phyloP scores from a whole-genome alignment of 164 flowering plant genomes.

The Protea cynaroides region DNA sequence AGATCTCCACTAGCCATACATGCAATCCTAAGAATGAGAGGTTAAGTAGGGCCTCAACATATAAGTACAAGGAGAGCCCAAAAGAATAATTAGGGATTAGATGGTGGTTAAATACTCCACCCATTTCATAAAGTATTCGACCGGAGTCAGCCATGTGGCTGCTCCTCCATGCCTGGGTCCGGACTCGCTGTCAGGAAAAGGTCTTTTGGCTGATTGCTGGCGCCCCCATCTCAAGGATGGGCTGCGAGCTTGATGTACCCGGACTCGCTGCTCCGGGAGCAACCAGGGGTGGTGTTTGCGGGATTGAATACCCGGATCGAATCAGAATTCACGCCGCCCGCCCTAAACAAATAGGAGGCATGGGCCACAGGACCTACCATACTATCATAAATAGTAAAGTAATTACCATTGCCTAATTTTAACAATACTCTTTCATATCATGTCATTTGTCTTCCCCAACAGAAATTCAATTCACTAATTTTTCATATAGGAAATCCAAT shows the following conservation, averaged over 20 bases:
- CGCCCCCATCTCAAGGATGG: too few species aligned
- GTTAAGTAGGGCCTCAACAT: slow-evolving; percentile 35
- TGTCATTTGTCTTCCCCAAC: slow-evolving; percentile 55
- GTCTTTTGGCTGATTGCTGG: too few species aligned
- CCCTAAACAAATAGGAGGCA: too few species aligned
- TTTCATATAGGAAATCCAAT: slow-evolving; percentile 1
- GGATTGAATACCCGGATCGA: too few species aligned
- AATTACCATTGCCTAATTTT: slow-evolving; percentile 41
- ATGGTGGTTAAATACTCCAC: slow-evolving; percentile 63
- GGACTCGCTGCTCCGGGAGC: too few species aligned
- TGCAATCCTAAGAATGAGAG: slow-evolving; percentile 13
- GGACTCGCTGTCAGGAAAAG: too few species aligned
- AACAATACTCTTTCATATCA: slow-evolving; percentile 41
- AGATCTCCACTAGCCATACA: slow-evolving; percentile 48
- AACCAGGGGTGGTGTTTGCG: too few species aligned
- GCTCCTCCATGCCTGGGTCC: too few species aligned
- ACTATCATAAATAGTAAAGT: slow-evolving; percentile 6
- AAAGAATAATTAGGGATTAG: slow-evolving; percentile 48
- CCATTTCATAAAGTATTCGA: too few species aligned
- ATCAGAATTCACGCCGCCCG: too few species aligned
- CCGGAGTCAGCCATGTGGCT: too few species aligned
- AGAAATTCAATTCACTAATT: slow-evolving; percentile 15
- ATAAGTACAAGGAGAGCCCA: slow-evolving; percentile 17
- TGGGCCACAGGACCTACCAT: slow-evolving; percentile 41
- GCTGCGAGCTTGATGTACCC: too few species aligned